Evolutionary conservation across 495 filamentous ascomycete genomes (phyloP).

Genomic region (Podospora anserina): DNA sequence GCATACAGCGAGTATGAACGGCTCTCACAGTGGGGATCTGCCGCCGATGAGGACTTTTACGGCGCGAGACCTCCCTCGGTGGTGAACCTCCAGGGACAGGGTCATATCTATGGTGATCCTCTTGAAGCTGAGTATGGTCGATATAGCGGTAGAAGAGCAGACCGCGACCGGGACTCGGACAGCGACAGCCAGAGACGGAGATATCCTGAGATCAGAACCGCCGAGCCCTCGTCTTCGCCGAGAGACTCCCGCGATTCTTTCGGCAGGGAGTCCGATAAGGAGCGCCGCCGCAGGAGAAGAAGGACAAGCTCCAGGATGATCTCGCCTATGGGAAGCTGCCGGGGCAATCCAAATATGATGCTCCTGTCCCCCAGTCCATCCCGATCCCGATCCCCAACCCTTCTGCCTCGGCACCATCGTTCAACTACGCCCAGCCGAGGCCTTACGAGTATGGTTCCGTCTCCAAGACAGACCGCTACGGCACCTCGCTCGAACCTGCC

Average conservation of each 20-base stretch:
- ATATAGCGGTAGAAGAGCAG: conserved; percentile 25
- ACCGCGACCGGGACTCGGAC: conserved; percentile 30
- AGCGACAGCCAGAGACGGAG: conserved; percentile 16
- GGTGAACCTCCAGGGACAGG: conserved; percentile 10
- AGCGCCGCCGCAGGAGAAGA: conserved; percentile 32
- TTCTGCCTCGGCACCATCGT: conserved; percentile 14
- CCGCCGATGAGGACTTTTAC: conserved; percentile 28
- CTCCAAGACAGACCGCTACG: conserved; percentile 45
- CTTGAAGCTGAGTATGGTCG: conserved; percentile 26
- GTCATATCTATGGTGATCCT: conserved; percentile 22
- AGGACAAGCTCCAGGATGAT: conserved; percentile 43
- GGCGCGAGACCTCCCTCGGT: conserved; percentile 12
- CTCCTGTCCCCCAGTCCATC: conserved; percentile 27
- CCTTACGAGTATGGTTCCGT: conserved; percentile 52
- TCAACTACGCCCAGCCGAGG: conserved; percentile 48
- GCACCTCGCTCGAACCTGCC: conserved; percentile 17
- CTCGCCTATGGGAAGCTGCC: conserved; percentile 45
- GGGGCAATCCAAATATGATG: conserved; percentile 29
- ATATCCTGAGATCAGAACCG: conserved; percentile 25
- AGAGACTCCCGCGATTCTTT: conserved; percentile 34
- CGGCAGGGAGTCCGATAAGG: conserved; percentile 36
- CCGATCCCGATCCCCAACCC: background rate
- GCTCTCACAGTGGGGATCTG: conserved; percentile 32
- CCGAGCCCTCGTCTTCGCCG: conserved; percentile 21
- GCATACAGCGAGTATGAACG: conserved; percentile 39